Evolutionary conservation across 495 filamentous ascomycete genomes (phyloP).

Genomic region (Aspergillus diversus): DNA sequence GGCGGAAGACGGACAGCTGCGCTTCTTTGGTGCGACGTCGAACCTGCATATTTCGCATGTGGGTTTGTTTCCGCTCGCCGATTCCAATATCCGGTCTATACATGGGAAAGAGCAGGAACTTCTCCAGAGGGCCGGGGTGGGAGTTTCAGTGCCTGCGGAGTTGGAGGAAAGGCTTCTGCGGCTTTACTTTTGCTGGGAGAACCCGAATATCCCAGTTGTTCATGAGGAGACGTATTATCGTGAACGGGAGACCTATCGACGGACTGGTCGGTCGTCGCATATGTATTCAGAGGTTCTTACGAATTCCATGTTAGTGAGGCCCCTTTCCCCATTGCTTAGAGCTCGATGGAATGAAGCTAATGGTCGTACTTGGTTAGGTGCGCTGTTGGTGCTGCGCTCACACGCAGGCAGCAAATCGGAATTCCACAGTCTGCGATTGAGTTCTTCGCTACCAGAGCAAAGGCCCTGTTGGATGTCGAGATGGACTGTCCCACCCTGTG

Average conservation of each 20-base stretch:
- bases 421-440: conserved; percentile 25
- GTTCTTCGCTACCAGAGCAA: conserved; percentile 30
- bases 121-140: conserved; percentile 18
- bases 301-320: conserved; percentile 32
- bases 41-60: conserved; percentile 13
- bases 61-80: conserved; percentile 22
- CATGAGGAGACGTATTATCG: conserved; percentile 27
- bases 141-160: conserved; percentile 21
- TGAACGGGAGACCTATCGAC: conserved; percentile 5
- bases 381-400: conserved; percentile 26
- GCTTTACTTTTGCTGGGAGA: conserved; percentile 43
- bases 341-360: neutral
- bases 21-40: conserved; percentile 35
- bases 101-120: neutral
- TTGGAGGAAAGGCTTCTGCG: conserved; percentile 37
- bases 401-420: conserved; percentile 17
- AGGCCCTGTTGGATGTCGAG: conserved; percentile 32
- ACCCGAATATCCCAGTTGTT: conserved; percentile 37
- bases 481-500: conserved; percentile 30
- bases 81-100: conserved; percentile 14
- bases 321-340: neutral
- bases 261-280: conserved; percentile 15
- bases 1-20: conserved; percentile 30
- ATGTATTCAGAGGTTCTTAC: conserved; percentile 32
- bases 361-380: conserved; percentile 16